phyloP scores from a whole-genome alignment of 2,329 filamentous ascomycete species.

The Ophiostoma montium region DNA sequence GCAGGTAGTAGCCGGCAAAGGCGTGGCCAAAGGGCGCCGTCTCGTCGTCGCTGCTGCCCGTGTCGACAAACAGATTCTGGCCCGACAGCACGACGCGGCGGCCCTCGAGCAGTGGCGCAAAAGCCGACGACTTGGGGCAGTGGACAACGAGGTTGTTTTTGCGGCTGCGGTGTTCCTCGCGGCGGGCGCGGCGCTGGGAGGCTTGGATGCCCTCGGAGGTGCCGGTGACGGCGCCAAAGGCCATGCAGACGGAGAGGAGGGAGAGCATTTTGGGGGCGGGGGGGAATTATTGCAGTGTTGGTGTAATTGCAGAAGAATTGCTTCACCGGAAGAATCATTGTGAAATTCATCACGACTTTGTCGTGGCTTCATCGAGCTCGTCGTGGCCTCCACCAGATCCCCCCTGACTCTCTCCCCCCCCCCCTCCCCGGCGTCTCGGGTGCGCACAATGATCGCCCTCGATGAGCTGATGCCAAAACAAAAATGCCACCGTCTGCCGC shows the following conservation, averaged over 20 bases:
- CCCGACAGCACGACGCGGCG: slow-evolving; percentile 30
- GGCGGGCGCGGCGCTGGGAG: slow-evolving; percentile 29
- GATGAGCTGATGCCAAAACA: slow-evolving; percentile 9
- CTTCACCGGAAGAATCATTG: no score
- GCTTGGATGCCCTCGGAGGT: slow-evolving; percentile 32
- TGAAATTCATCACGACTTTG: no score
- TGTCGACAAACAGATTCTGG: slow-evolving; percentile 35
- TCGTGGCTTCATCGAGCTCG: no score
- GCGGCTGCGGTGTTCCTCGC: slow-evolving; percentile 32
- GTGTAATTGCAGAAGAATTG: not conserved
- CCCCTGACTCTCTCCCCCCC: no score
- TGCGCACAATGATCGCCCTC: slow-evolving; percentile 9
- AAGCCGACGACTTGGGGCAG: slow-evolving; percentile 31
- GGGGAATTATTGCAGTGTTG: not conserved
- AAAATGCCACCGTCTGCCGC: not conserved
- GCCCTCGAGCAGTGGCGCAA: slow-evolving; percentile 28
- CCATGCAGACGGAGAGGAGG: slow-evolving; percentile 23
- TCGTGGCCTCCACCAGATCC: no score
- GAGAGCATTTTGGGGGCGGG: slow-evolving; percentile 8
- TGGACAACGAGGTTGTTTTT: slow-evolving; percentile 33
- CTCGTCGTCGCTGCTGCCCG: slow-evolving; percentile 22
- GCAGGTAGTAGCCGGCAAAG: slow-evolving; percentile 42
- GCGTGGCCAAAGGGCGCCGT: slow-evolving; percentile 29
- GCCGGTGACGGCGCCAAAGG: slow-evolving; percentile 30
- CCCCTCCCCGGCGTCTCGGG: slow-evolving; percentile 5